phyloP scores from a whole-genome alignment of 441 rosid genomes.

The Syzygium malaccense region DNA sequence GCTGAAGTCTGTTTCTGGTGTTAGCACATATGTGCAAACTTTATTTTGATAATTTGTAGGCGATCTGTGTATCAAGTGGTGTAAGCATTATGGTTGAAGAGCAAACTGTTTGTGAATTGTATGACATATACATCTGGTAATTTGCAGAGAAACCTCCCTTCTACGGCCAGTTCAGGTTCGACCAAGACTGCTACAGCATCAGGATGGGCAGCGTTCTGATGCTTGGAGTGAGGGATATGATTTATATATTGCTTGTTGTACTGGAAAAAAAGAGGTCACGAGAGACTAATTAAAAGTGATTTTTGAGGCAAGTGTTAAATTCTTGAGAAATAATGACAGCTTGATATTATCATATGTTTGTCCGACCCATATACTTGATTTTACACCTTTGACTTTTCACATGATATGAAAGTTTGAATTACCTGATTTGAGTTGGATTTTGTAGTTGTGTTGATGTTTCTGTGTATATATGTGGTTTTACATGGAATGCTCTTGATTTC shows the following conservation, averaged over 20 bases:
- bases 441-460: background rate
- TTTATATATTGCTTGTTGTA: background rate
- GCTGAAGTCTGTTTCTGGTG: background rate
- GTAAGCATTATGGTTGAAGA: background rate
- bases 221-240: background rate
- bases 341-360: background rate
- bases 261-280: background rate
- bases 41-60: background rate
- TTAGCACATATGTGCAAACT: background rate
- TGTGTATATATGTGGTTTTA: background rate
- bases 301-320: background rate
- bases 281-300: background rate
- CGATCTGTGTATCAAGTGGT: background rate
- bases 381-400: background rate
- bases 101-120: background rate
- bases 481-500: background rate
- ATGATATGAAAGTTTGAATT: background rate
- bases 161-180: slow-evolving; percentile 46
- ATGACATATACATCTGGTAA: background rate
- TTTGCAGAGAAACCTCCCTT: slow-evolving; percentile 79
- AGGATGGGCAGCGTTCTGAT: slow-evolving; percentile 95
- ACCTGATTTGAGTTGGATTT: background rate
- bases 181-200: slow-evolving; percentile 52
- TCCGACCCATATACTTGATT: background rate
- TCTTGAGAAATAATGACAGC: background rate